Evolutionary conservation across 23 red algal species (phyloP).

Genomic region (Gracilaria gracilis): DNA sequence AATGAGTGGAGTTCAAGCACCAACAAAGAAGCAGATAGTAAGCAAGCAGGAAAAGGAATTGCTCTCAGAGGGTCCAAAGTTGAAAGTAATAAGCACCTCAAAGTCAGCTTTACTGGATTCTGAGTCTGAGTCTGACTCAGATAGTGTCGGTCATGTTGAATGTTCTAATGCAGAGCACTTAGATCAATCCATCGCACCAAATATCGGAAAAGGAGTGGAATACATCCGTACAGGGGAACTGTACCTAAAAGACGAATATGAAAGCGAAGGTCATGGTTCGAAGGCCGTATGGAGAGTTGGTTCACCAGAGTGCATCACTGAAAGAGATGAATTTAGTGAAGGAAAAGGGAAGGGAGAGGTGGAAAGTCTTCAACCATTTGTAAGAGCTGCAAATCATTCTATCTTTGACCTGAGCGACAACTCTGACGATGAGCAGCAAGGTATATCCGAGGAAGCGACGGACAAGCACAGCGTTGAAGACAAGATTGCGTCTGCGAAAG

Average conservation of each 20-base stretch:
- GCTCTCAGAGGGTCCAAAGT: background rate
- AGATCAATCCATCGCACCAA: background rate
- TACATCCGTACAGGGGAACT: too few species aligned
- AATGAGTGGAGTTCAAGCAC: background rate
- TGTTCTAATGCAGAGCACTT: background rate
- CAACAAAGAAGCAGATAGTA: background rate
- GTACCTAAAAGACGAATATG: background rate
- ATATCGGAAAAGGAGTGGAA: too few species aligned
- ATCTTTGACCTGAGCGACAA: background rate
- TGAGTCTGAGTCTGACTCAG: conserved; percentile 36
- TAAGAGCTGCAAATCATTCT: background rate
- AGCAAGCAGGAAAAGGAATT: background rate
- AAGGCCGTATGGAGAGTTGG: background rate
- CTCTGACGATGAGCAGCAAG: background rate
- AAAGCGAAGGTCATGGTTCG: background rate
- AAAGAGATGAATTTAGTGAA: background rate
- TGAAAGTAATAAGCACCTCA: background rate
- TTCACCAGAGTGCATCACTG: too few species aligned
- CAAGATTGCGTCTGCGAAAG: background rate
- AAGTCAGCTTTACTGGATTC: conserved; percentile 14
- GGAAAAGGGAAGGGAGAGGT: background rate
- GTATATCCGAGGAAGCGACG: background rate
- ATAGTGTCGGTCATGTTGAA: background rate
- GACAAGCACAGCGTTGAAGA: conserved; percentile 10
- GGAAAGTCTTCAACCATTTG: background rate